phyloP scores from a whole-genome alignment of 495 filamentous ascomycete species.

The Rusavskia elegans region DNA sequence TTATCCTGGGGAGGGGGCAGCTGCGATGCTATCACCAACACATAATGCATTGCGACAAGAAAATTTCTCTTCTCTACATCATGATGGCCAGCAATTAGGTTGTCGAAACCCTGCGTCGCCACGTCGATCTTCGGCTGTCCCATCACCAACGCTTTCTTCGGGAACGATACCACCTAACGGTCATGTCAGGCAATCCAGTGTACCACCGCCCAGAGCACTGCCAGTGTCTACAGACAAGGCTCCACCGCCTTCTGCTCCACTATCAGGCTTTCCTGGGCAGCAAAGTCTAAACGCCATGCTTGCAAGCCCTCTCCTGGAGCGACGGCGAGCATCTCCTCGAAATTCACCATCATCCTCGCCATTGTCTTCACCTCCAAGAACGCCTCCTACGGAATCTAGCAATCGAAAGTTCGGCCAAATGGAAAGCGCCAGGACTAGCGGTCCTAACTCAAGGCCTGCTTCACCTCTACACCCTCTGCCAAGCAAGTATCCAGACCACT shows the following conservation, averaged over 20 bases:
- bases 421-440: constrained; percentile 6
- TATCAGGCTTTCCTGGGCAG: background rate
- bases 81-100: background rate
- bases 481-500: background rate
- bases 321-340: constrained; percentile 7
- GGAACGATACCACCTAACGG: background rate
- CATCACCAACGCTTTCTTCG: background rate
- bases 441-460: constrained; percentile 6
- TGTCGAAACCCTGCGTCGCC: background rate
- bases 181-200: background rate
- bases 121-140: background rate
- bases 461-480: constrained; percentile 6
- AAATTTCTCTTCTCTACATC: background rate
- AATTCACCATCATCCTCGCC: constrained; percentile 8
- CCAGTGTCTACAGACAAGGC: background rate
- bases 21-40: background rate
- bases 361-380: constrained; percentile 10
- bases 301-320: constrained; percentile 1
- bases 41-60: background rate
- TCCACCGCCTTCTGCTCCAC: background rate
- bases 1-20: background rate
- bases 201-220: background rate
- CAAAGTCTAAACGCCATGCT: constrained; percentile 4
- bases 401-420: background rate
- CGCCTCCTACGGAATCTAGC: constrained; percentile 4